Percentiles rank a stretch among this genome's conserved stretches.
phyloP scores from a whole-genome alignment of 345 rosid species.

The Hibiscus mutabilis region DNA sequence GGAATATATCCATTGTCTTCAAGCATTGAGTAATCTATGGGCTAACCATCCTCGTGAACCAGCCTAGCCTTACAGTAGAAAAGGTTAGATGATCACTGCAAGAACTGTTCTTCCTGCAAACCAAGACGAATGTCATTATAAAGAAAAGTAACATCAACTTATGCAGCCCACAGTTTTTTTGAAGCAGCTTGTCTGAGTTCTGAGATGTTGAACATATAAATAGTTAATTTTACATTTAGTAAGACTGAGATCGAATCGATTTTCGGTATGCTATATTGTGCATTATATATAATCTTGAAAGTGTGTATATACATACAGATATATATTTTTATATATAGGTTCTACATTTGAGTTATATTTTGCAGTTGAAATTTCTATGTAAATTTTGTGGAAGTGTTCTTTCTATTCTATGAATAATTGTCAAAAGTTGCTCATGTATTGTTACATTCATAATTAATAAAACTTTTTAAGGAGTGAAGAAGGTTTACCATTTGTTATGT shows the following conservation, averaged over 20 bases:
- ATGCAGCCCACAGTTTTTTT: slow-evolving; percentile 38
- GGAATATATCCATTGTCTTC: slow-evolving; percentile 73
- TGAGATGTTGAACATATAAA: slow-evolving; percentile 23
- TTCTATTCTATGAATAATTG: background rate
- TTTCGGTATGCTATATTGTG: slow-evolving; percentile 11
- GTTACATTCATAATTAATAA: background rate
- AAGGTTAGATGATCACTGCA: slow-evolving; percentile 1
- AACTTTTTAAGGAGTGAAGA: background rate
- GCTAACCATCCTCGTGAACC: slow-evolving; percentile 52
- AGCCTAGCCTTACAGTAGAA: slow-evolving; percentile 19
- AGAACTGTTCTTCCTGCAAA: slow-evolving; percentile 9
- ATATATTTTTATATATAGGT: background rate
- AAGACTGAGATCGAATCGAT: slow-evolving; percentile 13
- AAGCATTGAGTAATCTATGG: slow-evolving; percentile 66
- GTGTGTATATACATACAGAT: background rate
- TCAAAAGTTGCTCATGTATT: background rate
- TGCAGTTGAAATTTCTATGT: slow-evolving; percentile 17
- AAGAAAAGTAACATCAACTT: slow-evolving; percentile 17
- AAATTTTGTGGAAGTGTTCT: slow-evolving; percentile 7
- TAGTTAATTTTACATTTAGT: slow-evolving; percentile 17
- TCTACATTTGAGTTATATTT: slow-evolving; percentile 2
- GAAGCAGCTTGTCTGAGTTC: slow-evolving; percentile 26
- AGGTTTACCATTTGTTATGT: background rate
- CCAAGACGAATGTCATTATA: slow-evolving; percentile 16
- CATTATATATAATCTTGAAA: slow-evolving; percentile 1